These are phyloP conservation scores for Diplogelasinospora grovesii DNA, from an alignment of 495 filamentous ascomycete genomes.

Conservation along the genomic window DNA sequence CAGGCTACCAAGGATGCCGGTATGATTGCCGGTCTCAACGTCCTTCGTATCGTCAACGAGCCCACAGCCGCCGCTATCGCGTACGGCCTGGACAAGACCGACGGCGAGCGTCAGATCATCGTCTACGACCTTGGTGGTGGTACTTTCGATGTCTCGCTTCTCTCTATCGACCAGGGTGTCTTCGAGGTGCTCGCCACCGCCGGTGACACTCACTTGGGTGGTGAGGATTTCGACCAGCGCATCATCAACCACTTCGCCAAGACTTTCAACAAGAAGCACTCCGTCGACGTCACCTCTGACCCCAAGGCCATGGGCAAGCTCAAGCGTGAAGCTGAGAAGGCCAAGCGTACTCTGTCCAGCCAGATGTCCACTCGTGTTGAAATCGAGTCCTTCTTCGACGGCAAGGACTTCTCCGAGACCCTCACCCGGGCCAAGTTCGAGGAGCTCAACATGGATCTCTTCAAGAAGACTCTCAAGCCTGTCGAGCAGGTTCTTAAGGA, in stretches of 20 bases:
- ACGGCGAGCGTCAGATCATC: slow-evolving; percentile 83
- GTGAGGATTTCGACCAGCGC: slow-evolving; percentile 99
- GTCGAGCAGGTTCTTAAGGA: slow-evolving; percentile 97
- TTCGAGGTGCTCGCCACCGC: slow-evolving; percentile 98
- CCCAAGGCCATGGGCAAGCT: slow-evolving; percentile 99
- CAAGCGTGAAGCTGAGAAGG: slow-evolving; percentile 99
- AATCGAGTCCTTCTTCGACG: slow-evolving; percentile 95
- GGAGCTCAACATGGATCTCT: slow-evolving; percentile 96
- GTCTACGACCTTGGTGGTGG: slow-evolving; percentile 99
- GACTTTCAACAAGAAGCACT: slow-evolving; percentile 98
- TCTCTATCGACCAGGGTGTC: slow-evolving; percentile 93
- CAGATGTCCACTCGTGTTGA: slow-evolving; percentile 98
- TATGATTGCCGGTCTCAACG: slow-evolving; percentile 88
- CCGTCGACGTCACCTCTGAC: slow-evolving; percentile 87
- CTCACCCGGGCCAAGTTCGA: slow-evolving; percentile 99
- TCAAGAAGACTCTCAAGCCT: slow-evolving; percentile 98
- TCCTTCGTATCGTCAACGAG: slow-evolving; percentile 96
- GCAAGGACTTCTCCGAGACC: slow-evolving; percentile 97
- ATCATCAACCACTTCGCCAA: slow-evolving; percentile 96
- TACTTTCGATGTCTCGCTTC: slow-evolving; percentile 99
- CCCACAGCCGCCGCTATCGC: slow-evolving; percentile 84
- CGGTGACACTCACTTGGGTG: slow-evolving; percentile 98
- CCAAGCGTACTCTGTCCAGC: slow-evolving; percentile 97
- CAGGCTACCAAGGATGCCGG: slow-evolving; percentile 98
- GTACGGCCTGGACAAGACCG: slow-evolving; percentile 81